Percentiles rank a stretch among this genome's conserved stretches.
phyloP scores from a whole-genome alignment of 2,329 filamentous ascomycete genomes.

The Teratosphaeria nubilosa region DNA sequence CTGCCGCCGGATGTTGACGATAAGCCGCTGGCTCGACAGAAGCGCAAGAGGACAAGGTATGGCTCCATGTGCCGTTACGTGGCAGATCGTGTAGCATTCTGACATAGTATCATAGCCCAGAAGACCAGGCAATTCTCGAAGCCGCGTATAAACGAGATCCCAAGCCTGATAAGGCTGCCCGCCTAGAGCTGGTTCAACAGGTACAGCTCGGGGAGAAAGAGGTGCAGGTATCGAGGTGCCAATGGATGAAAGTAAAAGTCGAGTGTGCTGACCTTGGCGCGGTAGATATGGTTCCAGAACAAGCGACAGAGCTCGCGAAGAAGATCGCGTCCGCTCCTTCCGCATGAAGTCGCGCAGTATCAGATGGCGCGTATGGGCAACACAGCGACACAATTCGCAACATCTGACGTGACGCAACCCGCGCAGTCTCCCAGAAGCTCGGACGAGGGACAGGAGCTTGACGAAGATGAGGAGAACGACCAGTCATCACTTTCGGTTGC shows the following conservation, averaged over 20 bases:
- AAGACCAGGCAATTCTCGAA: conserved; percentile 83
- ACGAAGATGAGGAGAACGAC: background rate
- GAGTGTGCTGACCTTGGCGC: background rate
- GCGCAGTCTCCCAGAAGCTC: background rate
- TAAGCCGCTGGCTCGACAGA: conserved; percentile 50
- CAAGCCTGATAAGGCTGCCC: conserved; percentile 84
- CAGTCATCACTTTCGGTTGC: background rate
- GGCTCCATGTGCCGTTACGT: conserved; percentile 3
- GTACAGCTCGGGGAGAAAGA: conserved; percentile 91
- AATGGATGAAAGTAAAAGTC: background rate
- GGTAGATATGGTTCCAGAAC: conserved; percentile 95
- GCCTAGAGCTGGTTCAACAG: conserved; percentile 71
- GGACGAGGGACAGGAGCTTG: background rate
- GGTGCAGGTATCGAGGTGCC: conserved; percentile 59
- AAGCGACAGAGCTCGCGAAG: conserved; percentile 84
- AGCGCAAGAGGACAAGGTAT: conserved; percentile 52
- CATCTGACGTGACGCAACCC: background rate
- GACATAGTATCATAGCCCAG: conserved; percentile 47
- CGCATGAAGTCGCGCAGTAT: conserved; percentile 55
- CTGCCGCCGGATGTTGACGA: conserved; percentile 44
- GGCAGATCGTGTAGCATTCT: background rate
- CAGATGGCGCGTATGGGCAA: conserved; percentile 17
- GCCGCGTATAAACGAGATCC: conserved; percentile 73
- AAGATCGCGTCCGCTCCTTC: conserved; percentile 72
- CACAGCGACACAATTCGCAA: background rate